A percentile compares a stretch with the other conserved stretches of the same genome.
phyloP scores from a whole-genome alignment of 2,329 filamentous ascomycete species.

The Immersiporthe knoxdaviesiana region DNA sequence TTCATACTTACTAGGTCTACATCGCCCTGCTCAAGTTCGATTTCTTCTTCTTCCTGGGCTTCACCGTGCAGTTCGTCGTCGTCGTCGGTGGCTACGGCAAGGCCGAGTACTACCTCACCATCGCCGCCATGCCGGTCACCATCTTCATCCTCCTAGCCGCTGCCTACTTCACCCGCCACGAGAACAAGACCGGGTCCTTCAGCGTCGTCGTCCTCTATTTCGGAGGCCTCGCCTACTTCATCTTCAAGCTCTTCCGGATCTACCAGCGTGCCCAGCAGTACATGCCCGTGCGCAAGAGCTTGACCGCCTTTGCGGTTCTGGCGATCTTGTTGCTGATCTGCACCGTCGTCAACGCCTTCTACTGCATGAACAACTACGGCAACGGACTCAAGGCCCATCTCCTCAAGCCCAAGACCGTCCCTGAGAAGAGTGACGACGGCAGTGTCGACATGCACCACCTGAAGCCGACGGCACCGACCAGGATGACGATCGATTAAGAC shows the following conservation, averaged over 20 bases:
- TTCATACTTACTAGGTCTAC: conserved; percentile 70
- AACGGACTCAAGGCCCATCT: conserved; percentile 89
- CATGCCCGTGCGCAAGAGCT: conserved; percentile 75
- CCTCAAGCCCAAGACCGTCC: conserved; percentile 52
- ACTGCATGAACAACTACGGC: conserved; percentile 90
- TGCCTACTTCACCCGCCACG: conserved; percentile 81
- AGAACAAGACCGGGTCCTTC: conserved; percentile 79
- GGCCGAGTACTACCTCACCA: conserved; percentile 82
- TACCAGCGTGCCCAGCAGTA: conserved; percentile 74
- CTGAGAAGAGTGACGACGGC: conserved; percentile 60
- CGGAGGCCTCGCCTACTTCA: conserved; percentile 88
- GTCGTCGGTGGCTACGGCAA: conserved; percentile 74
- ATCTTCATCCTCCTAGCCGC: conserved; percentile 85
- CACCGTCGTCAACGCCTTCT: conserved; percentile 83
- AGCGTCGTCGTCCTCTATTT: conserved; percentile 83
- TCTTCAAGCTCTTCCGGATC: conserved; percentile 98
- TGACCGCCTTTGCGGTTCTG: conserved; percentile 93
- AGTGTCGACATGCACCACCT: conserved; percentile 61
- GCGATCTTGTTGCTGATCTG: conserved; percentile 86
- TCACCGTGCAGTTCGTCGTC: conserved; percentile 96
- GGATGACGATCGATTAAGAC: conserved; percentile 65
- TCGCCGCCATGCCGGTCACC: conserved; percentile 87
- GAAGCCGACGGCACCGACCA: conserved; percentile 56
- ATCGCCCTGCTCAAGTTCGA: conserved; percentile 98
- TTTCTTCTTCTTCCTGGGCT: conserved; percentile 99